These are phyloP conservation scores for Metschnikowia similis DNA, from an alignment of 805 yeast genomes.

Conservation along the genomic window DNA sequence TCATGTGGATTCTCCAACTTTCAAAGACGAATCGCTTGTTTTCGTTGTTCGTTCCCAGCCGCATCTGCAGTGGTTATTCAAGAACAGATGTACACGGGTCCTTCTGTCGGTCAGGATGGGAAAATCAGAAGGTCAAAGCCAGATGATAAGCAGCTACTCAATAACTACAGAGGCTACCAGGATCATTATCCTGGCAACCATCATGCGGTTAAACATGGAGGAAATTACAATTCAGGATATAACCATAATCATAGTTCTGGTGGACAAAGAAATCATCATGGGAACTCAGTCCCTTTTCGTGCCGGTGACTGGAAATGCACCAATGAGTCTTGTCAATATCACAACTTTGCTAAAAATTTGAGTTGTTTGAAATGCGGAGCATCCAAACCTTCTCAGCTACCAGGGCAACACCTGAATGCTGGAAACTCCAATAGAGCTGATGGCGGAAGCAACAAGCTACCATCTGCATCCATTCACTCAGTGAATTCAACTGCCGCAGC, in stretches of 20 bases:
- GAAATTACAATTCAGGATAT: slow-evolving; percentile 10
- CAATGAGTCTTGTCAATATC: slow-evolving; percentile 74
- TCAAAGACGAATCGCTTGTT: slow-evolving; percentile 90
- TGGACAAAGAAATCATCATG: slow-evolving; percentile 19
- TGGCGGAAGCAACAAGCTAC: slow-evolving; percentile 6
- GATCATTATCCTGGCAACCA: slow-evolving; percentile 10
- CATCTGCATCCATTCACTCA: slow-evolving; percentile 17
- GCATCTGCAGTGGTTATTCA: slow-evolving; percentile 67
- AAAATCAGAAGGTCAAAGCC: slow-evolving; percentile 8
- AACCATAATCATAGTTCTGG: slow-evolving; percentile 13
- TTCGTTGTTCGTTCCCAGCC: slow-evolving; percentile 87
- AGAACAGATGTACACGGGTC: slow-evolving; percentile 46
- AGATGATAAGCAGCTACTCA: slow-evolving; percentile 13
- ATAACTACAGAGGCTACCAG: slow-evolving; percentile 9
- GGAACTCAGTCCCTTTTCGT: slow-evolving; percentile 77
- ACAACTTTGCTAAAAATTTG: slow-evolving; percentile 87
- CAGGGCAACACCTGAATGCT: slow-evolving; percentile 9
- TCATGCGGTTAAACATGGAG: slow-evolving; percentile 13
- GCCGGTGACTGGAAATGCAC: slow-evolving; percentile 97
- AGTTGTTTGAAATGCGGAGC: slow-evolving; percentile 87
- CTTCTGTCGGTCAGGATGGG: neutral
- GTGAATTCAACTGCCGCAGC: slow-evolving; percentile 44
- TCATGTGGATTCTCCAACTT: slow-evolving; percentile 93
- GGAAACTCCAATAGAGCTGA: slow-evolving; percentile 6
- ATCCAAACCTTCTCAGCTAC: slow-evolving; percentile 44